phyloP scores from a whole-genome alignment of 139 green algal species.

The Eudorina sp. region DNA sequence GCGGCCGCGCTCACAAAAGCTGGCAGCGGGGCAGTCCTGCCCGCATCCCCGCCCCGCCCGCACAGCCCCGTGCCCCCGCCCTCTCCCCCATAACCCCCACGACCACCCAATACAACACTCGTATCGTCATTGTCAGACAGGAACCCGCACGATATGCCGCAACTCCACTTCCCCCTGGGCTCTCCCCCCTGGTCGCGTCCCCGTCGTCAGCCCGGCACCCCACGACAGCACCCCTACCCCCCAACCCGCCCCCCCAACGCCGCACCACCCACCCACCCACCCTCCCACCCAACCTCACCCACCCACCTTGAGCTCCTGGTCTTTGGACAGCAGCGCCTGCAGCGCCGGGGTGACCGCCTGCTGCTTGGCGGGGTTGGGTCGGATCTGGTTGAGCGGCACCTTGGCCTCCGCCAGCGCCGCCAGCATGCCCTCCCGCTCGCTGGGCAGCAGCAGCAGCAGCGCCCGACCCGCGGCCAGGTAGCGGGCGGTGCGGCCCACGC shows the following conservation, averaged over 20 bases:
- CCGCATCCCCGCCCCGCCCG: no score
- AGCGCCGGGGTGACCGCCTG: slow-evolving; percentile 82
- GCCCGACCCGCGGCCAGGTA: slow-evolving; percentile 74
- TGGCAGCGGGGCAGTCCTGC: no score
- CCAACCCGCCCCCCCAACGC: background rate
- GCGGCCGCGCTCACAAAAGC: no score
- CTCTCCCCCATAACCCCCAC: no score
- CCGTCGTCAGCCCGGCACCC: no score
- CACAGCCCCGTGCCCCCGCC: no score
- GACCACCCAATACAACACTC: no score
- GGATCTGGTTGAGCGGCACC: slow-evolving; percentile 86
- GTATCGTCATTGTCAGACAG: no score
- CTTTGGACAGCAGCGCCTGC: slow-evolving; percentile 89
- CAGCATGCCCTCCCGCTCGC: slow-evolving; percentile 79
- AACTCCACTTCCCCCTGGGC: no score
- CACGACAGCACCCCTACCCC: background rate
- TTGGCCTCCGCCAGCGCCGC: slow-evolving; percentile 79
- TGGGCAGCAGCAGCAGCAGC: slow-evolving; percentile 86
- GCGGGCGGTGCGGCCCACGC: slow-evolving; percentile 70
- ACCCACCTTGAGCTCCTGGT: slow-evolving; percentile 85
- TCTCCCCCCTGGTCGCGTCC: no score
- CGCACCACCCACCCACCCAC: background rate
- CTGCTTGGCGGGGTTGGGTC: slow-evolving; percentile 84
- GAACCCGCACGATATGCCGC: no score
- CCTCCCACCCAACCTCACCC: background rate